These are phyloP conservation scores for Coniochaeta ligniaria DNA, from an alignment of 2,329 filamentous ascomycete species.

Conservation along the genomic window DNA sequence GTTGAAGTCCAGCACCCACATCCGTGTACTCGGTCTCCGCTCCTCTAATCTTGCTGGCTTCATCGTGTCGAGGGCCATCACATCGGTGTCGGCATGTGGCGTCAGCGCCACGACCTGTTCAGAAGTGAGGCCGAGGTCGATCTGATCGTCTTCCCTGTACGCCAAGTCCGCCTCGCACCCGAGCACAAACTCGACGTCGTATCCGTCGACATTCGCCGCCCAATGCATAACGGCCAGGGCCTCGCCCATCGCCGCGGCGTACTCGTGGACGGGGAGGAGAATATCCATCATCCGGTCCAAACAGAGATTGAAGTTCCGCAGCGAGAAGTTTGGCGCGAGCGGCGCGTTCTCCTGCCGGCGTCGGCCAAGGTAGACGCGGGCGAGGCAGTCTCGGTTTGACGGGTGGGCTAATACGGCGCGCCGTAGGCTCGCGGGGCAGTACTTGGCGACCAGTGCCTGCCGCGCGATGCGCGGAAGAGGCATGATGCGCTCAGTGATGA, in stretches of 20 bases:
- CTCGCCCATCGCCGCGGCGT: slow-evolving; percentile 16
- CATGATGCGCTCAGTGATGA: slow-evolving; percentile 16
- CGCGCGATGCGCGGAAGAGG: slow-evolving; percentile 16
- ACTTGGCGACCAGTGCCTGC: slow-evolving; percentile 11
- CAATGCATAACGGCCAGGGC: slow-evolving; percentile 24
- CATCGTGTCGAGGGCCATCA: slow-evolving; percentile 1
- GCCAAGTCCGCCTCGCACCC: slow-evolving; percentile 10
- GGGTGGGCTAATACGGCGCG: slow-evolving; percentile 1
- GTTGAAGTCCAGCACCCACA: slow-evolving; percentile 26
- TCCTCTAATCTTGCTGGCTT: slow-evolving; percentile 6
- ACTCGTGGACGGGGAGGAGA: slow-evolving; percentile 9
- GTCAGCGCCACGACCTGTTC: slow-evolving; percentile 2
- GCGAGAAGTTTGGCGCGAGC: slow-evolving; percentile 12
- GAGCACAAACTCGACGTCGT: slow-evolving; percentile 24
- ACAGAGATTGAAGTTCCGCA: slow-evolving; percentile 23
- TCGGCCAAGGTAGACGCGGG: slow-evolving; percentile 11
- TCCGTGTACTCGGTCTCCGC: slow-evolving; percentile 4
- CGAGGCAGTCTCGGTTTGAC: slow-evolving; percentile 11
- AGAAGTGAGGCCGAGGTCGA: not conserved
- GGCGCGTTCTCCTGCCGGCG: not conserved
- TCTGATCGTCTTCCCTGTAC: no score
- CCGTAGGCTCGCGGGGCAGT: slow-evolving; percentile 9
- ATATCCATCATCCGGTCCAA: slow-evolving; percentile 21
- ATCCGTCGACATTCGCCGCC: slow-evolving; percentile 18
- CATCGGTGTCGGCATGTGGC: slow-evolving; percentile 1